Percentiles rank a stretch among this genome's conserved stretches.
phyloP scores from a whole-genome alignment of 2,329 filamentous ascomycete genomes.

The Xylaria sp. region DNA sequence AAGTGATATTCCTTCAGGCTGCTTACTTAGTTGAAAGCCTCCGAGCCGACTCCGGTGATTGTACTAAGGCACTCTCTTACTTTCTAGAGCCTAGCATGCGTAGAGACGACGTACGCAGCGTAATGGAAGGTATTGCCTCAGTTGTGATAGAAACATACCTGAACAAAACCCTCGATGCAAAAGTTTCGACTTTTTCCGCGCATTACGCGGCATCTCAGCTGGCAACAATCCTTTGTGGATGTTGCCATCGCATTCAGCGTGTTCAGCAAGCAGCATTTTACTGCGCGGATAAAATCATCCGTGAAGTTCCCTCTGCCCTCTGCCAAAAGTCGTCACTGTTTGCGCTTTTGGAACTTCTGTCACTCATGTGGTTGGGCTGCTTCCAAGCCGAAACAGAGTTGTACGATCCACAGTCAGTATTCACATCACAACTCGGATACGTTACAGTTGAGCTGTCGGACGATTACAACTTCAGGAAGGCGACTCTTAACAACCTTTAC shows the following conservation, averaged over 20 bases:
- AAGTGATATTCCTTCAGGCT: conserved; percentile 89
- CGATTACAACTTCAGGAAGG: conserved; percentile 81
- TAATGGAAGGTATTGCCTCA: conserved; percentile 68
- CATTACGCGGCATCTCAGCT: conserved; percentile 90
- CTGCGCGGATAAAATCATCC: conserved; percentile 86
- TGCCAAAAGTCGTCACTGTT: conserved; percentile 92
- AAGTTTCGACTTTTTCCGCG: conserved; percentile 81
- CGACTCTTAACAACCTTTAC: conserved; percentile 79
- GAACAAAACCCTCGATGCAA: conserved; percentile 72
- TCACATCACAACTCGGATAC: conserved; percentile 76
- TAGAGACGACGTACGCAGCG: conserved; percentile 64
- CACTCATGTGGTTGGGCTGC: conserved; percentile 94
- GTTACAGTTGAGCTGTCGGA: conserved; percentile 92
- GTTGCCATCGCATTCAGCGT: conserved; percentile 90
- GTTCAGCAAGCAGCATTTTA: conserved; percentile 86
- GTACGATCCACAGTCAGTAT: conserved; percentile 84
- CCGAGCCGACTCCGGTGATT: conserved; percentile 84
- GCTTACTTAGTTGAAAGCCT: conserved; percentile 88
- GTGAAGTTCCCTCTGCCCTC: conserved; percentile 82
- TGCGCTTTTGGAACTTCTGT: conserved; percentile 87
- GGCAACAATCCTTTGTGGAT: conserved; percentile 81
- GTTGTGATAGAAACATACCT: conserved; percentile 82
- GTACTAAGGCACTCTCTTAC: conserved; percentile 86
- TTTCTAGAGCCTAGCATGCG: conserved; percentile 91
- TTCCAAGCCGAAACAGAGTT: conserved; percentile 93